Base-by-base conservation (phyloP, 2,329 filamentous ascomycete genomes). In the Diplodia sapinea region DNA sequence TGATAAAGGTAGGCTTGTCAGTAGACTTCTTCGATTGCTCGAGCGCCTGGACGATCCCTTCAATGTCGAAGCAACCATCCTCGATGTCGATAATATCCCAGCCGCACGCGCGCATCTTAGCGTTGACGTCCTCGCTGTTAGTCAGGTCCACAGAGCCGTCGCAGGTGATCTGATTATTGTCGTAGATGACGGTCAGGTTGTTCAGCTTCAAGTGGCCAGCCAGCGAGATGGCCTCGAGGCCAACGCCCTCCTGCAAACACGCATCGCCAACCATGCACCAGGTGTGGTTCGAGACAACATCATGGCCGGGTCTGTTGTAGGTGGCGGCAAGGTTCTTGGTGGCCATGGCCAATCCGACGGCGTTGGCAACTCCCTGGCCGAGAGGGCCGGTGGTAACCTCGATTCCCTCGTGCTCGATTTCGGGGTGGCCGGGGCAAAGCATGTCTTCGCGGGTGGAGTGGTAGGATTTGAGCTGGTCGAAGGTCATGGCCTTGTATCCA, bases 161-260 rank as follows among this genome's bases (percentile, higher is more conserved):
- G 71, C 86, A 88, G 5, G 85, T 87, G 57, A 88, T 79, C 71
- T 86, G 83, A 73, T 88, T 88, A 75, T 88, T 88, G 70, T 88
- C 86, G 70, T 88, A 88, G 56, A 87, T 83, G 31, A 88, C 75
- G 3, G 82, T 82, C 1, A 88, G 76, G 73, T 88, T 88, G 75
- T 85, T 83, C 11, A 88, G 78, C 70, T 79, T 81, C 74, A 82
- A 80, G 73, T 87, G 85, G 0, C 86, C 86, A 6, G 86, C 86
- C 6, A 87, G 80, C 4, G 82, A 82, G 57, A 88, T 82, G 0
- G 86, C 83, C 73, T 88, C 87, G 1, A 87, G 77, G 0, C 79
- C 82, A 0, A 88, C 85, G 33, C 86, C 86, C 73, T 88, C 86
- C 70, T 86, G 84, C 20, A 88, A 76, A 71, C 86, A 88, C 6